Conservation (phyloP, 2,329 filamentous ascomycete species). For the Talaromyces sp. region DNA sequence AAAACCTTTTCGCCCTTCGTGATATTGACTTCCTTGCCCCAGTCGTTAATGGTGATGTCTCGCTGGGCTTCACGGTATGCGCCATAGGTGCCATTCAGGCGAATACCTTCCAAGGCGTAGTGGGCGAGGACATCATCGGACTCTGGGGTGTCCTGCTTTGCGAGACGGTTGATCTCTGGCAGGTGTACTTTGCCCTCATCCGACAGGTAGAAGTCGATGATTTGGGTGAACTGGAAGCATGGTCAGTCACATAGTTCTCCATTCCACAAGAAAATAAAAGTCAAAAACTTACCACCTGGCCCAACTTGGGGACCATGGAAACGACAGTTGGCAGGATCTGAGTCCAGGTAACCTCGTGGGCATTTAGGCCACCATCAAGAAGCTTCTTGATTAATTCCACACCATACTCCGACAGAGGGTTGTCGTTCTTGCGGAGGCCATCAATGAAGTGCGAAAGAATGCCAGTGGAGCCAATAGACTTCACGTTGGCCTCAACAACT, state of each 20-base stretch:
- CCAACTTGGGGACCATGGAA: constrained; percentile 66
- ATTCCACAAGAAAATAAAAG: constrained; percentile 22
- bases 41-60: constrained; percentile 49
- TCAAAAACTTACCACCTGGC: constrained; percentile 52
- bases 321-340: constrained; percentile 65
- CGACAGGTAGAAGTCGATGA: constrained; percentile 67
- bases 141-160: constrained; percentile 51
- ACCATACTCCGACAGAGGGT: constrained; percentile 59
- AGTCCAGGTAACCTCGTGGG: constrained; percentile 64
- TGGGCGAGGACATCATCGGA: constrained; percentile 61
- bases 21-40: constrained; percentile 45
- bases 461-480: constrained; percentile 52
- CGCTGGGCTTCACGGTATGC: constrained; percentile 54
- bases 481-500: constrained; percentile 61
- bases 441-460: constrained; percentile 51
- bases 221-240: constrained; percentile 59
- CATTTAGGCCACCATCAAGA: constrained; percentile 57
- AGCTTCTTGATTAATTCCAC: constrained; percentile 60
- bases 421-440: constrained; percentile 47
- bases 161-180: constrained; percentile 56
- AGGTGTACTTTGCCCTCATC: constrained; percentile 52
- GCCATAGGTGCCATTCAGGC: constrained; percentile 60
- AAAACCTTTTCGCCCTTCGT: constrained; percentile 57
- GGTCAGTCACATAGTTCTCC: background rate
- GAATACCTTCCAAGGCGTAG: constrained; percentile 67